Evolutionary conservation across 208 protist genomes (phyloP).

Genomic region (Wallacemonas sp.): DNA sequence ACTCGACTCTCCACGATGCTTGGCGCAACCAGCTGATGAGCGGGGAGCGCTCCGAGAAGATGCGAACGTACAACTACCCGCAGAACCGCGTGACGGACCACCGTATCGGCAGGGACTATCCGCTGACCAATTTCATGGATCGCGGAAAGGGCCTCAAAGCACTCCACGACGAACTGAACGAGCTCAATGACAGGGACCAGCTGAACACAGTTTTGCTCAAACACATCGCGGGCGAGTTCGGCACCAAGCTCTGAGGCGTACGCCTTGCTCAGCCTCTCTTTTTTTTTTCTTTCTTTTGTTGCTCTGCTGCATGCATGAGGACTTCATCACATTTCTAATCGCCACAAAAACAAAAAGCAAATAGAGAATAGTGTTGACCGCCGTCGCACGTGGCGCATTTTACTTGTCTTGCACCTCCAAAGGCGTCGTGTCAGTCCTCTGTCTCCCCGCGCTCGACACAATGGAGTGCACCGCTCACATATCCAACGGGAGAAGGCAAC

Average conservation of each 20-base stretch:
- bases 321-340: not conserved
- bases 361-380: not conserved
- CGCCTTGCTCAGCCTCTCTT: no score
- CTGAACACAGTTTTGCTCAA: slow-evolving; percentile 66
- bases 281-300: not conserved
- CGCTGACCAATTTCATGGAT: slow-evolving; percentile 80
- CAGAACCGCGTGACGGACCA: slow-evolving; percentile 92
- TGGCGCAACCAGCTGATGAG: slow-evolving; percentile 88
- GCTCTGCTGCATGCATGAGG: not conserved
- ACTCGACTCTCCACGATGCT: slow-evolving; percentile 69
- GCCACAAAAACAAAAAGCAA: not conserved
- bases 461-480: no score
- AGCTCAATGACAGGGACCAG: slow-evolving; percentile 62
- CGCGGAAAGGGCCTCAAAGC: slow-evolving; percentile 52
- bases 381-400: no score
- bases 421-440: no score
- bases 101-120: slow-evolving; percentile 84
- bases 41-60: slow-evolving; percentile 90
- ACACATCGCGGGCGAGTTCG: slow-evolving; percentile 80
- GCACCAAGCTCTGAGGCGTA: slow-evolving; percentile 26
- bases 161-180: slow-evolving; percentile 85
- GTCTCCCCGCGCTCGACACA: no score
- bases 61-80: slow-evolving; percentile 91
- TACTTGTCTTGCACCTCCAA: no score
- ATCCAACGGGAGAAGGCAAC: no score